Evolutionary conservation across 148 eudicot genomes (phyloP), one percentile per base, ranked within the genome.

Genomic region (Diospyros lotus): DNA sequence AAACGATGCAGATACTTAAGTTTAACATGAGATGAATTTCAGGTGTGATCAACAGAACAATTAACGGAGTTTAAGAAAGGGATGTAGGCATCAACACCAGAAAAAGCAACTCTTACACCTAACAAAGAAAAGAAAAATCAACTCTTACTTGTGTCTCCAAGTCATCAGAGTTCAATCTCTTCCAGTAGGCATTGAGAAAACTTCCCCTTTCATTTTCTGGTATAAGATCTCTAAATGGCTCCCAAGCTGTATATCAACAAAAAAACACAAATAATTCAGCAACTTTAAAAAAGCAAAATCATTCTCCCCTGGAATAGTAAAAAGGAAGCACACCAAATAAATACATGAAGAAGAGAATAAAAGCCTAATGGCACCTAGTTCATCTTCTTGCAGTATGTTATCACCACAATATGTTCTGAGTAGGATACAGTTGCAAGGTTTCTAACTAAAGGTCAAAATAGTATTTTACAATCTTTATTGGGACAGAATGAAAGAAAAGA

Each of bases 121-220:
- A 28, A 28, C 28, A 28, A 28, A 28, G 28, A 28, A 28, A 28
- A 28, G 28, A 28, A 28, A 28, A 28, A 28, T 28, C 7, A 50
- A 68, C 13, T 58, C 84, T 85, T 81, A 92, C 99, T 87, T 95
- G 96, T 80, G 89, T 89, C 76, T 90, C 89, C 81, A 77, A 44
- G 84, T 90, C 88, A 79, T 86, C 89, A 65, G 96, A 93, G 71
- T 92, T 89, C 69, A 92, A 86, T 79, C 94, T 89, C 88, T 89
- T 95, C 84, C 87, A 88, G 83, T 95, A 95, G 69, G 97, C 97
- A 71, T 81, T 75, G 13, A 95, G 68, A 68, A 95, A 87, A 74
- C 94, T 88, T 66, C 80, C 91, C 80, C 97, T 87, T 84, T 95
- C 97, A 68, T 85, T 85, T 80, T 92, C 99, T 43, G 99, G 99